Evolutionary conservation across 2,329 filamentous ascomycete genomes (phyloP).

Genomic region (Talaromyces sp.): DNA sequence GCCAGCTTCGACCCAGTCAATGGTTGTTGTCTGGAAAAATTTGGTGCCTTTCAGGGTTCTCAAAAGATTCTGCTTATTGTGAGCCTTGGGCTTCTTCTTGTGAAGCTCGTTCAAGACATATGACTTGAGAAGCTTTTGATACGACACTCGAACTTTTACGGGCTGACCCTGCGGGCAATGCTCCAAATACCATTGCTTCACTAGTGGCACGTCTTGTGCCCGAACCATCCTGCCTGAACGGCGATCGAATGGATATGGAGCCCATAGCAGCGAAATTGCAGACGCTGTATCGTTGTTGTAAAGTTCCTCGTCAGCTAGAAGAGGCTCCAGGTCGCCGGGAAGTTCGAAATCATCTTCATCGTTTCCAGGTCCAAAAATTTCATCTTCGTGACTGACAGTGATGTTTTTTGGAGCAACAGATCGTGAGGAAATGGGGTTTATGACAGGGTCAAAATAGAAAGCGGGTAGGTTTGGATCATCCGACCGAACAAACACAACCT

Average conservation of each 20-base stretch:
- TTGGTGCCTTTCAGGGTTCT: slow-evolving; percentile 91
- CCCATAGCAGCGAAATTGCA: slow-evolving; percentile 96
- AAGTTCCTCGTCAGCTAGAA: slow-evolving; percentile 81
- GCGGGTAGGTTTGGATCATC: slow-evolving; percentile 87
- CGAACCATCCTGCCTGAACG: slow-evolving; percentile 93
- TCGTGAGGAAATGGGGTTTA: slow-evolving; percentile 94
- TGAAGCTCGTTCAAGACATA: slow-evolving; percentile 96
- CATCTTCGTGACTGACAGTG: slow-evolving; percentile 86
- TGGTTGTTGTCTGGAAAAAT: slow-evolving; percentile 98
- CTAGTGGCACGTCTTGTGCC: slow-evolving; percentile 90
- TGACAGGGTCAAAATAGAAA: slow-evolving; percentile 96
- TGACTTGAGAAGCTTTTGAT: slow-evolving; percentile 94
- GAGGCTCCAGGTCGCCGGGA: slow-evolving; percentile 74
- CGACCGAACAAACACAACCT: slow-evolving; percentile 81
- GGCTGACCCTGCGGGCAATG: slow-evolving; percentile 87
- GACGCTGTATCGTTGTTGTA: slow-evolving; percentile 85
- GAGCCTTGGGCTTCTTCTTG: slow-evolving; percentile 89
- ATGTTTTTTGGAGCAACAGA: slow-evolving; percentile 92
- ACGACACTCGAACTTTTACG: slow-evolving; percentile 95
- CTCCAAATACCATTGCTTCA: slow-evolving; percentile 98
- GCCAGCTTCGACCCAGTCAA: slow-evolving; percentile 98
- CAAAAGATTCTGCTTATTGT: slow-evolving; percentile 89
- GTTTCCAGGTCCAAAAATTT: slow-evolving; percentile 78
- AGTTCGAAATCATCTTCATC: slow-evolving; percentile 81
- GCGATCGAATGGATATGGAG: slow-evolving; percentile 90